Evolutionary conservation across 495 filamentous ascomycete genomes (phyloP).

Genomic region (Glutinoglossum americanum): DNA sequence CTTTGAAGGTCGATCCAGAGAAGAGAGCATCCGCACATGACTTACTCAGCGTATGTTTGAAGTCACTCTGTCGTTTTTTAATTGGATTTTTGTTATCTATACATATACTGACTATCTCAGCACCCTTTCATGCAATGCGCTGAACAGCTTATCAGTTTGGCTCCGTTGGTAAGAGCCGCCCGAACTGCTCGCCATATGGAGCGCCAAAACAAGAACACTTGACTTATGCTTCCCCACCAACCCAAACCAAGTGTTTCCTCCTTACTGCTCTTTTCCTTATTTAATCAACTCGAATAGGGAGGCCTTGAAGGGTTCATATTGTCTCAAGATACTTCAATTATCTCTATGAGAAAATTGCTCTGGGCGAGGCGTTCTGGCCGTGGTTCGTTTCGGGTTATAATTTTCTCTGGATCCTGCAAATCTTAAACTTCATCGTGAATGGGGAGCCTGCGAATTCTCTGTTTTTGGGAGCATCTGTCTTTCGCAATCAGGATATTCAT

Average conservation of each 20-base stretch:
- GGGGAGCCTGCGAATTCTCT: not conserved
- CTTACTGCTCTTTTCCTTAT: not conserved
- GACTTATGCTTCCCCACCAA: not conserved
- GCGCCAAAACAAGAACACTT: conserved; percentile 30
- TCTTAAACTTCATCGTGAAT: not conserved
- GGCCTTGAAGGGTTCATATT: not conserved
- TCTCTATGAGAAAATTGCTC: not conserved
- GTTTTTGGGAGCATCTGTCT: not conserved
- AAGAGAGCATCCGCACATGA: conserved; percentile 89
- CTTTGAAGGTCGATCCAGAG: conserved; percentile 87
- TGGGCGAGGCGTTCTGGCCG: not conserved
- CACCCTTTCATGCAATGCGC: conserved; percentile 70
- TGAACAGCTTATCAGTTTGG: conserved; percentile 50
- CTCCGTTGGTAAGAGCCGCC: conserved; percentile 75
- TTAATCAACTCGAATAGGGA: not conserved
- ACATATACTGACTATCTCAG: conserved; percentile 27
- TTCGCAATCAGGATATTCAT: not conserved
- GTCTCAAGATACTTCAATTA: not conserved
- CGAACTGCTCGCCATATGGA: conserved; percentile 66
- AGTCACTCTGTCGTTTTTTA: not conserved
- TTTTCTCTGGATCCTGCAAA: not conserved
- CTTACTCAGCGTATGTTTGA: conserved; percentile 54
- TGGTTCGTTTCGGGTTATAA: not conserved
- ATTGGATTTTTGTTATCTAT: conserved; percentile 8
- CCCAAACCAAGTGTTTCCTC: not conserved